Evolutionary conservation across 1,284 basidiomycete genomes (phyloP).

Genomic region (Malassezia brasiliensis): DNA sequence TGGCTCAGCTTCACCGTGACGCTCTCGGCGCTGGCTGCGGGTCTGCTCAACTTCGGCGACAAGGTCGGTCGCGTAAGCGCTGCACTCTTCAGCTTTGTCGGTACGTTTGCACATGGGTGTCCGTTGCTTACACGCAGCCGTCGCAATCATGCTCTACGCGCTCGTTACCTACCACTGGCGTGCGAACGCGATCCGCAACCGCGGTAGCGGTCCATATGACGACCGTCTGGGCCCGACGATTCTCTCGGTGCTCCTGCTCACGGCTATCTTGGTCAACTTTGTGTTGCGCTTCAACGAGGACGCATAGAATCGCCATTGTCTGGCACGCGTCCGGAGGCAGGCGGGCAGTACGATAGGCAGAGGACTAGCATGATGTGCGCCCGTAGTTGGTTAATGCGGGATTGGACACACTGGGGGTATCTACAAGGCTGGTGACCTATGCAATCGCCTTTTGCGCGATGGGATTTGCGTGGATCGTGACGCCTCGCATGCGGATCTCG

Average conservation of each 20-base stretch:
- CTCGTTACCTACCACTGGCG: constrained; percentile 93
- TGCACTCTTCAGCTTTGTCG: constrained; percentile 81
- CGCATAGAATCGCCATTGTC: not conserved
- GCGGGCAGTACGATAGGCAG: too few relatives aligned
- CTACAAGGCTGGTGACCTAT: not conserved
- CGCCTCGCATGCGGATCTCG: constrained; percentile 70
- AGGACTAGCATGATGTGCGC: too few relatives aligned
- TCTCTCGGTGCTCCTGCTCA: constrained; percentile 44
- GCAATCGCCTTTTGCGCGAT: constrained; percentile 57
- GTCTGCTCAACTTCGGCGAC: constrained; percentile 49
- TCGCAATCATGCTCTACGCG: constrained; percentile 94
- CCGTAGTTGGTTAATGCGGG: too few relatives aligned
- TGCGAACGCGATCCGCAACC: constrained; percentile 78
- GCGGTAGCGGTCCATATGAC: constrained; percentile 90
- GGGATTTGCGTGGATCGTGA: constrained; percentile 91
- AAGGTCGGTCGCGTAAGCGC: constrained; percentile 76
- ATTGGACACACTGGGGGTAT: too few relatives aligned
- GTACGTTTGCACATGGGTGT: constrained; percentile 53
- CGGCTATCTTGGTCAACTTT: constrained; percentile 48
- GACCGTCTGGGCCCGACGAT: constrained; percentile 66
- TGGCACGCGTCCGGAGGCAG: too few relatives aligned
- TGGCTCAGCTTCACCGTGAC: constrained; percentile 49
- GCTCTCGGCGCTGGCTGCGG: constrained; percentile 45
- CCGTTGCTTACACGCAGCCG: constrained; percentile 55
- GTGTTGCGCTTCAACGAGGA: constrained; percentile 42